Conservation (phyloP, 2,329 filamentous ascomycete species). For the Talaromyces albobiverticillius region DNA sequence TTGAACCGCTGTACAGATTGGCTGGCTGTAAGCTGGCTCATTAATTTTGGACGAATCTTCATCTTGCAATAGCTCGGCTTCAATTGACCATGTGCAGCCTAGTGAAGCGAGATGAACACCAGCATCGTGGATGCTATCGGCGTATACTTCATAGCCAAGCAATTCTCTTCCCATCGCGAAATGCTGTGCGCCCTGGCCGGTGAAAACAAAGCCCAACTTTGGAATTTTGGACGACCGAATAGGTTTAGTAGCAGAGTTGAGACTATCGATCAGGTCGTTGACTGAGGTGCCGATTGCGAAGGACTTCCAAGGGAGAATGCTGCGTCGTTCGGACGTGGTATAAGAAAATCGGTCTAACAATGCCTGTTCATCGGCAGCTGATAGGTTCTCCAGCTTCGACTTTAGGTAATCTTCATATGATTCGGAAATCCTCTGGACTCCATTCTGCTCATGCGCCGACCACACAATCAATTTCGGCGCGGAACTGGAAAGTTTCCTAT, state of each 20-base stretch:
- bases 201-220: constrained; percentile 18
- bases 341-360: no score
- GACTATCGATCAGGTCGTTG: not conserved
- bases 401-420: no score
- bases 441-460: no score
- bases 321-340: no score
- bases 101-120: constrained; percentile 19
- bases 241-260: not conserved
- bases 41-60: constrained; percentile 17
- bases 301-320: no score
- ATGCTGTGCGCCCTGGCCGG: constrained; percentile 21
- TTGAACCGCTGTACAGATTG: constrained; percentile 33
- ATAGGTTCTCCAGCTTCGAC: no score
- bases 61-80: constrained; percentile 16
- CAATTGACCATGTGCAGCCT: constrained; percentile 17
- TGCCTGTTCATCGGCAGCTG: no score
- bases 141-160: constrained; percentile 14
- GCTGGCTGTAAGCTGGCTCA: constrained; percentile 27
- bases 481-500: no score
- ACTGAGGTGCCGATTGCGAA: not conserved
- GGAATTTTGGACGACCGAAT: constrained; percentile 5
- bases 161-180: constrained; percentile 18
- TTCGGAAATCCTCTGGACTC: no score
- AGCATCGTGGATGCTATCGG: constrained; percentile 8
- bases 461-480: no score